Conservation (phyloP, 2,329 filamentous ascomycete genomes). For the Chaetomium globosum region DNA sequence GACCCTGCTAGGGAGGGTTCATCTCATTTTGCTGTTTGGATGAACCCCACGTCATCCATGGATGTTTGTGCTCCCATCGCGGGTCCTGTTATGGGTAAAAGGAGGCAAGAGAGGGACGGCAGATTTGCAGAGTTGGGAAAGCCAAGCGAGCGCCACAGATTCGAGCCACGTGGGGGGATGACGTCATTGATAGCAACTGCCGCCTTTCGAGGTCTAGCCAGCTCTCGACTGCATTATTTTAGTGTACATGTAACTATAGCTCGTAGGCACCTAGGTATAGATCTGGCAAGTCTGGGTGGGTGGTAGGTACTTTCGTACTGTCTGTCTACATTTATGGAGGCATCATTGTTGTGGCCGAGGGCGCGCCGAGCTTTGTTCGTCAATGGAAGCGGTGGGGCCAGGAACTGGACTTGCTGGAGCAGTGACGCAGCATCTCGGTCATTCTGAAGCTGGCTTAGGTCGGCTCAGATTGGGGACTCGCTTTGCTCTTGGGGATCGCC, state of each 20-base stretch:
- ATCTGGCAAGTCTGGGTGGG: too few species aligned
- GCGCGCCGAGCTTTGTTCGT: slow-evolving; percentile 1
- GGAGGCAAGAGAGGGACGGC: too few species aligned
- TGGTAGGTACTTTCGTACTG: not conserved
- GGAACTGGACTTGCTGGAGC: not conserved
- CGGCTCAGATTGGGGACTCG: not conserved
- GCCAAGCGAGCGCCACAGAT: not conserved
- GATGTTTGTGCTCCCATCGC: too few species aligned
- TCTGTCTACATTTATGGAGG: not conserved
- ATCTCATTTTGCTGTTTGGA: too few species aligned
- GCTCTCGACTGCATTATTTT: not conserved
- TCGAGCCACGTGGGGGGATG: not conserved
- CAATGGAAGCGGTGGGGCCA: not conserved
- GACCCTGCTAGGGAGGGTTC: too few species aligned
- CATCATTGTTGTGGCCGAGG: not conserved
- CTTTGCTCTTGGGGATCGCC: not conserved
- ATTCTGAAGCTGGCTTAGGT: not conserved
- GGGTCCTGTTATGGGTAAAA: too few species aligned
- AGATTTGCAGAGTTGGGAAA: not conserved
- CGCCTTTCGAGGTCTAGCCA: not conserved
- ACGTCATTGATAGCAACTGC: not conserved
- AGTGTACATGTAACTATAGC: not conserved
- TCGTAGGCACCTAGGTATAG: too few species aligned
- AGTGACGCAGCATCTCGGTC: slow-evolving; percentile 3
- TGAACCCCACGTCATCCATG: too few species aligned